phyloP scores from a whole-genome alignment of 2,329 filamentous ascomycete genomes.

The Apiospora pterosperma region DNA sequence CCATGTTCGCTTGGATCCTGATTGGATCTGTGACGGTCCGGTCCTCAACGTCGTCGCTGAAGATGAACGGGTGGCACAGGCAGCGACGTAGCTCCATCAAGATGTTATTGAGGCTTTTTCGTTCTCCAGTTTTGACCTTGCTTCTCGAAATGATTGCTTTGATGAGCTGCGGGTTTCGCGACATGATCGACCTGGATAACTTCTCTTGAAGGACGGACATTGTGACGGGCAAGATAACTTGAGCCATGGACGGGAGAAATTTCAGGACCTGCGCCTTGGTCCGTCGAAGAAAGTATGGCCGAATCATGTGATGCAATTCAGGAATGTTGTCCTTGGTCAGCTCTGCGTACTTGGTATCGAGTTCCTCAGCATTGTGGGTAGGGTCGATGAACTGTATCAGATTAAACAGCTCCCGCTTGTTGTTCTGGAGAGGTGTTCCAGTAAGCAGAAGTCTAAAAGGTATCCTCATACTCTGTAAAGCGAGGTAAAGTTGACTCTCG shows the following conservation, averaged over 20 bases:
- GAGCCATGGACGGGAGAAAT: conserved; percentile 87
- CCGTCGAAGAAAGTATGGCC: conserved; percentile 66
- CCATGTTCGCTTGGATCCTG: conserved; percentile 72
- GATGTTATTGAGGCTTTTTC: conserved; percentile 86
- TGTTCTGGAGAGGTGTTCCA: conserved; percentile 89
- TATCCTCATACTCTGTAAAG: conserved; percentile 69
- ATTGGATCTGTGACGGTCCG: conserved; percentile 53
- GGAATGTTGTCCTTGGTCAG: conserved; percentile 79
- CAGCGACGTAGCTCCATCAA: conserved; percentile 93
- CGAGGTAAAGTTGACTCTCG: conserved; percentile 74
- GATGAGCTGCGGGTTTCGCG: conserved; percentile 86
- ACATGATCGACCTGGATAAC: conserved; percentile 88
- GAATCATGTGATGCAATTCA: conserved; percentile 78
- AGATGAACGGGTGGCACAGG: conserved; percentile 93
- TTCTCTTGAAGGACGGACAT: conserved; percentile 94
- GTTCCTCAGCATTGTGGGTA: conserved; percentile 60
- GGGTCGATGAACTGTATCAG: conserved; percentile 91
- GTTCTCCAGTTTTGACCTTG: conserved; percentile 66
- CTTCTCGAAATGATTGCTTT: conserved; percentile 75
- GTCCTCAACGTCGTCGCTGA: conserved; percentile 88
- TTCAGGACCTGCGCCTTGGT: conserved; percentile 90
- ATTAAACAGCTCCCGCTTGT: conserved; percentile 91
- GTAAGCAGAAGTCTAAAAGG: conserved; percentile 86
- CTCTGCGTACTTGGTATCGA: conserved; percentile 75
- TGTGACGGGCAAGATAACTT: conserved; percentile 93